Evolutionary conservation across 352 stramenopile genomes (phyloP), one percentile per base, ranked within the genome.

Genomic region (Aphanomyces stellatus): DNA sequence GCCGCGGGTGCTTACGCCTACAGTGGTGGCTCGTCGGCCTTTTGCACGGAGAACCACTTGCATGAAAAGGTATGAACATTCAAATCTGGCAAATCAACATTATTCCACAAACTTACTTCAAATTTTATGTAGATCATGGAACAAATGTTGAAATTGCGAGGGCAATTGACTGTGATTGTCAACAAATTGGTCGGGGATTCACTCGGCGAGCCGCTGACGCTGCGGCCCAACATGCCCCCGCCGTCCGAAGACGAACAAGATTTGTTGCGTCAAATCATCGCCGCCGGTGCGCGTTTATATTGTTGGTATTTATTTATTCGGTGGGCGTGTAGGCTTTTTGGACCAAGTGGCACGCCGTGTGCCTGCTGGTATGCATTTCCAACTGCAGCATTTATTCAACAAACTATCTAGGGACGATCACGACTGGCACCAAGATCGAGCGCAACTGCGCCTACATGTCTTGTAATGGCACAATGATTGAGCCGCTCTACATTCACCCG

Each of bases 401-500:
- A 43, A 8, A 17, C 8, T 53, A 11, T 35, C 6, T 37, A 57
- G 49, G 85, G 35, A 88, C 81, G 8, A 87, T 93, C 69, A 87
- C 82, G 0, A 80, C 88, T 51, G 85, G 85, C 56, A 78, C 80
- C 11, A 91, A 92, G 77, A 86, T 93, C 31, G 85, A 91, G 62
- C 81, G 85, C 30, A 91, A 90, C 65, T 93, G 85, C 53, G 85
- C 80, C 19, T 93, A 88, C 69, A 71, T 92, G 6, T 74, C 81
- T 5, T 81, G 81, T 17, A 87, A 72, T 17, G 72, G 71, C 11
- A 72, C 69, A 17, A 75, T 91, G 13, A 82, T 81, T 51, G 83
- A 91, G 46, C 73, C 84, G 2, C 79, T 92, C 69, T 93, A 93
- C 68, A 88, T 93, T 51, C 85, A 93, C 71, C 85, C 85, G 22